Evolutionary conservation across 169 alveolate species (phyloP).

Genomic region (Neospora caninum): DNA sequence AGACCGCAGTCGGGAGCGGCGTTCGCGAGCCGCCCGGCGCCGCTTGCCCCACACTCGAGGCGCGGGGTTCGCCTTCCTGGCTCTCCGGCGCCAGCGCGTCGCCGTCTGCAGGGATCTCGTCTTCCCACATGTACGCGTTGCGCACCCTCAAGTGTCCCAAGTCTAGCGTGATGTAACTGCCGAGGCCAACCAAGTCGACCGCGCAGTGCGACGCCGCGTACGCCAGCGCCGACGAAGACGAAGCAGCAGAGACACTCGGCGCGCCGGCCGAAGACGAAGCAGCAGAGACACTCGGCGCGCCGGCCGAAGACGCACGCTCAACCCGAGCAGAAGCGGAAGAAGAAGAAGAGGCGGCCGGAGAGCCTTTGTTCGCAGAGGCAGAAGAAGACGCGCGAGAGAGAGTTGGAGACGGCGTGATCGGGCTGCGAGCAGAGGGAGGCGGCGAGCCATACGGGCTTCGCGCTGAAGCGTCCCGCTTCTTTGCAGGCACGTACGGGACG

Average conservation of each 20-base stretch:
- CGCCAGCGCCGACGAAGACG: not conserved
- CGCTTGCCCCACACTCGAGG: not conserved
- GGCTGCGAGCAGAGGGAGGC: not conserved
- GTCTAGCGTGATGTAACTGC: slow-evolving; percentile 74
- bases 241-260: not conserved
- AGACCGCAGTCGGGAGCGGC: not conserved
- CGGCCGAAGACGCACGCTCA: not conserved
- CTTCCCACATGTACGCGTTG: slow-evolving; percentile 69
- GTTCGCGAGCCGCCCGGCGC: not conserved
- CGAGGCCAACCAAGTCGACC: slow-evolving; percentile 74
- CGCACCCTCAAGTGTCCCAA: slow-evolving; percentile 75
- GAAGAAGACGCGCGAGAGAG: not conserved
- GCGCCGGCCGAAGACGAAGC: not conserved
- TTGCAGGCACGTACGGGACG: slow-evolving; percentile 14
- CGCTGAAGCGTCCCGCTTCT: not conserved
- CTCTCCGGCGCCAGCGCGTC: not conserved
- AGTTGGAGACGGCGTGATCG: not conserved
- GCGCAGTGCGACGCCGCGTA: slow-evolving; percentile 38
- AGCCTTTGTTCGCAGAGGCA: not conserved
- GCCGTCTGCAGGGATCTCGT: slow-evolving; percentile 40
- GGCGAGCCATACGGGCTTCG: not conserved
- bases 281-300: not conserved
- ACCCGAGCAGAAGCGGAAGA: not conserved
- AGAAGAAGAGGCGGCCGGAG: not conserved
- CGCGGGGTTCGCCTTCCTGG: no score